Conservation (phyloP, 2,329 filamentous ascomycete species). For the Trichoderma lentiforme region DNA sequence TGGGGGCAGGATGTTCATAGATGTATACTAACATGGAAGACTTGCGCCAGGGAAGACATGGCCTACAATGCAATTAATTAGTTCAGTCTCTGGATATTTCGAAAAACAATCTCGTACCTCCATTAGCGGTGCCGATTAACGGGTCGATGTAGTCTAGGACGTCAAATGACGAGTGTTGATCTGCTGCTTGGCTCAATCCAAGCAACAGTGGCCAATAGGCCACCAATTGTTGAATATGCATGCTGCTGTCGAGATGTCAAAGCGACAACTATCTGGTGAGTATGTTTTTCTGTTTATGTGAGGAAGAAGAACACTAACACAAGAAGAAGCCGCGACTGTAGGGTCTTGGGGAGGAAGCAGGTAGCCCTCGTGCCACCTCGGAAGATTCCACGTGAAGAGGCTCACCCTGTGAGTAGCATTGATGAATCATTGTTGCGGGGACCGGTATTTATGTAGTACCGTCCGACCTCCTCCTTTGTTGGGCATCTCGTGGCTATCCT, state of each 20-base stretch:
- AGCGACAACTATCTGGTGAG: background rate
- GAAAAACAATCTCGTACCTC: slow-evolving; percentile 36
- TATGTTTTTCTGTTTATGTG: background rate
- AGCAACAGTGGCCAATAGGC: slow-evolving; percentile 9
- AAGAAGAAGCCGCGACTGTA: background rate
- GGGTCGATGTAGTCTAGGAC: slow-evolving; percentile 48
- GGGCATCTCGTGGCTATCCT: background rate
- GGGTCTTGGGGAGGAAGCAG: background rate
- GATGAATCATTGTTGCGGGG: slow-evolving; percentile 1
- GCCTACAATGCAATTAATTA: slow-evolving; percentile 4
- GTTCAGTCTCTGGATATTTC: too few species aligned
- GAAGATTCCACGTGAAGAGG: background rate
- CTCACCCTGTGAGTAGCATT: background rate
- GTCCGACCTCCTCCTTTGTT: background rate
- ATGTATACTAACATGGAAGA: slow-evolving; percentile 35
- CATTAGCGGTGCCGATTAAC: slow-evolving; percentile 57
- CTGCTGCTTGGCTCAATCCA: slow-evolving; percentile 11
- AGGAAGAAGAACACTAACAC: background rate
- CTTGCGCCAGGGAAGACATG: slow-evolving; percentile 54
- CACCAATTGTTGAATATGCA: slow-evolving; percentile 13
- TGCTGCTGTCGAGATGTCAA: background rate
- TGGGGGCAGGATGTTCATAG: background rate
- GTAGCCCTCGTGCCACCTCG: background rate
- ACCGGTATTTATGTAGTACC: slow-evolving; percentile 4
- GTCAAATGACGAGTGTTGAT: slow-evolving; percentile 6